Percentiles rank a stretch among this genome's conserved stretches.
phyloP scores from a whole-genome alignment of 345 rosid genomes.

The Corchorus olitorius region DNA sequence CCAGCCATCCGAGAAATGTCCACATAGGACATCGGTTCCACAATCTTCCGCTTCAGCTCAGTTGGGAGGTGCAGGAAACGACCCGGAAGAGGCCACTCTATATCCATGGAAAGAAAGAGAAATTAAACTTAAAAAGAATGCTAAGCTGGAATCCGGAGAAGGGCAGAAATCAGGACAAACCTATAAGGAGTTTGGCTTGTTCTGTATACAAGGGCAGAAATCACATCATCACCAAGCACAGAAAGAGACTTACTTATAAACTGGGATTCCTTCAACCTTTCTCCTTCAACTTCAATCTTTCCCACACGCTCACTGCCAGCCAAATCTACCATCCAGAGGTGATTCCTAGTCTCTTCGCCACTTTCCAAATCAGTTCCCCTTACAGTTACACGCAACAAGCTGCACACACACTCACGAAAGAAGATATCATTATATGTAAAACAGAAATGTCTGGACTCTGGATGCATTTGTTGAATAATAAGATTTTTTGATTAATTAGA shows the following conservation, averaged over 20 bases:
- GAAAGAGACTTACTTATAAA: slow-evolving; percentile 94
- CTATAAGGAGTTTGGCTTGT: slow-evolving; percentile 89
- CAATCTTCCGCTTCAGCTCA: too few relatives aligned
- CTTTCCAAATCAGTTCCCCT: slow-evolving; percentile 70
- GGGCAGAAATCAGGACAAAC: slow-evolving; percentile 48
- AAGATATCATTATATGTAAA: slow-evolving; percentile 9
- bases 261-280: slow-evolving; percentile 92
- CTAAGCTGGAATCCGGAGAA: too few relatives aligned
- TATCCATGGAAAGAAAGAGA: too few relatives aligned
- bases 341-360: slow-evolving; percentile 83
- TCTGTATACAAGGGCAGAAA: slow-evolving; percentile 89
- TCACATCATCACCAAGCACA: slow-evolving; percentile 95
- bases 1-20: too few relatives aligned
- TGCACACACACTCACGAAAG: too few relatives aligned
- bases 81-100: too few relatives aligned
- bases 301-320: slow-evolving; percentile 99
- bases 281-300: slow-evolving; percentile 93
- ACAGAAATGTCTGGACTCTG: too few relatives aligned
- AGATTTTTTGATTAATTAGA: neutral
- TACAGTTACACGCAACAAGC: slow-evolving; percentile 86
- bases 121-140: too few relatives aligned
- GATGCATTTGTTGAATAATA: neutral
- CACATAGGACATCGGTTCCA: too few relatives aligned
- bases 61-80: too few relatives aligned
- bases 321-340: slow-evolving; percentile 96